Evolutionary conservation across 441 rosid genomes (phyloP).

Genomic region (Jatropha multifida): DNA sequence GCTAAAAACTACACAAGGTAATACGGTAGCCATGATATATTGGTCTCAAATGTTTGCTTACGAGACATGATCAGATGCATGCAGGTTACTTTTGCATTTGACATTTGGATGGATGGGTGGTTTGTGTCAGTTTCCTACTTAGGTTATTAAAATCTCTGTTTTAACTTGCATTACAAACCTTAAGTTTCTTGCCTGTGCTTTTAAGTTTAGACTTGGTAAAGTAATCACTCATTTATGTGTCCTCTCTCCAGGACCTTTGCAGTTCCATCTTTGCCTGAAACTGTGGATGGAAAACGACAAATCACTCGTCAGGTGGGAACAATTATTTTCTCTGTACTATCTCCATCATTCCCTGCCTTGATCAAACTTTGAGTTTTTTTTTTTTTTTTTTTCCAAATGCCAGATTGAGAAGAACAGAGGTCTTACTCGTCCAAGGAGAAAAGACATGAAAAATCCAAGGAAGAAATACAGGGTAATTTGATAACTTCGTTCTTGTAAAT

Average conservation of each 20-base stretch:
- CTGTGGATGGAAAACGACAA: conserved; percentile 64
- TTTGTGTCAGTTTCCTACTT: neutral
- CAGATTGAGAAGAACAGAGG: conserved; percentile 83
- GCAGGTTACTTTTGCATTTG: neutral
- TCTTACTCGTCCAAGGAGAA: conserved; percentile 64
- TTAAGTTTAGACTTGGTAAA: too few relatives aligned
- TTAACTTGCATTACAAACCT: neutral
- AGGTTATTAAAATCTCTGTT: neutral
- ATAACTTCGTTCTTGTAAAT: neutral
- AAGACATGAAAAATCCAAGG: conserved; percentile 65
- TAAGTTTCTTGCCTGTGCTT: neutral
- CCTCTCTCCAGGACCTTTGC: conserved; percentile 41
- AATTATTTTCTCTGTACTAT: neutral
- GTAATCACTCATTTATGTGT: neutral
- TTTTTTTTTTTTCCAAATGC: conserved; percentile 8
- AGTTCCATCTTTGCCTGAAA: conserved; percentile 53
- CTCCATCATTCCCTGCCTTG: neutral
- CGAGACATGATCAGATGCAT: neutral
- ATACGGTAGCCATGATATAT: neutral
- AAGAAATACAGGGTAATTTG: conserved; percentile 79
- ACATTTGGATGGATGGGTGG: neutral
- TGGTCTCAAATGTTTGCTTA: neutral
- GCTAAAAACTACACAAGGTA: conserved; percentile 62
- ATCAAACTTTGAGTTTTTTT: neutral
- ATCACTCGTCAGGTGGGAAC: conserved; percentile 51